Base-by-base conservation (phyloP, 2,329 filamentous ascomycete species). In the Aotearoamyces nothofagi region DNA sequence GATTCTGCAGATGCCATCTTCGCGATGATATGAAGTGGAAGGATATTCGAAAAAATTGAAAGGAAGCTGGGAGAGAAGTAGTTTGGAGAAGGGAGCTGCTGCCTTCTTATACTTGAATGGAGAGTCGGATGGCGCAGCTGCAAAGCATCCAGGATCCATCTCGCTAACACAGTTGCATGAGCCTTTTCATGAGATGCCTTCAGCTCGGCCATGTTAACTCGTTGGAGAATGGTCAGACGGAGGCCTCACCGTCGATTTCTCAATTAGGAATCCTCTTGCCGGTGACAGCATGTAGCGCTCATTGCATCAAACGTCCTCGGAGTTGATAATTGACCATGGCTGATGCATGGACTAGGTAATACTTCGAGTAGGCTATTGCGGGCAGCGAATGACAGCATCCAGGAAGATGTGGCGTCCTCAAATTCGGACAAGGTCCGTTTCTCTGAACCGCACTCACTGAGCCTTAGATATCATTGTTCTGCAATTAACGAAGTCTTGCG, bases 81-180 rank as follows among this genome's bases (percentile, higher is more conserved):
- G 29, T 34, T 34, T 37, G 23, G 29, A 29, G 20, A 26, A 19
- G 27, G 26, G 28, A 29, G 29, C 8, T 31, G 22, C 24, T 33
- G 30, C 27, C 22, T 25, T 35, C 30, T 37, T 37, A 37, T 37
- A 37, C 32, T 37, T 34, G 26, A 37, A 37, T 29, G 23, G 30
- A 37, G 30, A 27, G 33, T 37, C 30, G 9, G 33, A 37, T 37
- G 23, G 33, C 30, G 33, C 30, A 35, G 30, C 33, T 37, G 25
- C 25, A 27, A 20, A 20, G 19, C 19, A 20, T 20, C 19, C 19
- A 20, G 19, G 19, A 20, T 20, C 19, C 19, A 20, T 20, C 19
- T 20, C n/a, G 19, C 19, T 20, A 20, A 20, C 19, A 20, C 19
- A 20, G 19, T 20, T 20, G 19, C n/a, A 20, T 20, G 19, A 20